Base-by-base conservation (phyloP, 2,329 filamentous ascomycete genomes). In the Uncinocarpus reesii region DNA sequence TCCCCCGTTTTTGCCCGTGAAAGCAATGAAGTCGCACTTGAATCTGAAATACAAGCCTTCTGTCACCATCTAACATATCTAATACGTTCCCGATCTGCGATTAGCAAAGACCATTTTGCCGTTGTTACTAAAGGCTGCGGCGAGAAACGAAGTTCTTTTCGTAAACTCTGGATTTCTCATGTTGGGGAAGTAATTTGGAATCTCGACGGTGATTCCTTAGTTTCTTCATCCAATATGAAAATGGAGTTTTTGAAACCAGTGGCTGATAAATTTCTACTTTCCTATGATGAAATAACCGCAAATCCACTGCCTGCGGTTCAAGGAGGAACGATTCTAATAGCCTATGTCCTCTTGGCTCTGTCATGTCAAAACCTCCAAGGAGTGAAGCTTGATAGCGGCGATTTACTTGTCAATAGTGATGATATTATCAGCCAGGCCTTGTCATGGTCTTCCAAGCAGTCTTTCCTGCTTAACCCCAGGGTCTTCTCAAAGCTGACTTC, bases 241-340 rank as follows among this genome's bases (percentile, higher is more conserved):
- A 57, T 60, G 47, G 62, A 66, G 11, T 71, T 81, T 42, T 65
- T 75, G 24, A 71, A 72, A 52, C 69, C 72, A 15, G 70, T 71
- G 11, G 57, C 78, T 18, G 65, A 65, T n/a, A 76, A 76, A 54
- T 62, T 70, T 56, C 65, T 64, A 26, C 79, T 86, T 38, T 78
- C 79, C 2, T 92, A 87, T 72, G 78, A 80, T 46, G 92, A 96
- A 56, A 80, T 88, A 13, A 71, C 78, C 36, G 73, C 82, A 20
- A 96, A 95, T 64, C 81, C 90, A 2, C 66, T 87, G 3, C 76
- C 83, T 31, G 82, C 89, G 20, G 80, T 83, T 1, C 90, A 95
- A 62, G 90, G 74, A 58, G 89, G 89, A 8, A 73, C 89, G n/a
- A 76, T 93, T 46, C 81, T 84, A 11, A 81, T 81, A 28, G 87